Base-by-base conservation (phyloP, 2,329 filamentous ascomycete species). In the Hypoxylon rubiginosum region DNA sequence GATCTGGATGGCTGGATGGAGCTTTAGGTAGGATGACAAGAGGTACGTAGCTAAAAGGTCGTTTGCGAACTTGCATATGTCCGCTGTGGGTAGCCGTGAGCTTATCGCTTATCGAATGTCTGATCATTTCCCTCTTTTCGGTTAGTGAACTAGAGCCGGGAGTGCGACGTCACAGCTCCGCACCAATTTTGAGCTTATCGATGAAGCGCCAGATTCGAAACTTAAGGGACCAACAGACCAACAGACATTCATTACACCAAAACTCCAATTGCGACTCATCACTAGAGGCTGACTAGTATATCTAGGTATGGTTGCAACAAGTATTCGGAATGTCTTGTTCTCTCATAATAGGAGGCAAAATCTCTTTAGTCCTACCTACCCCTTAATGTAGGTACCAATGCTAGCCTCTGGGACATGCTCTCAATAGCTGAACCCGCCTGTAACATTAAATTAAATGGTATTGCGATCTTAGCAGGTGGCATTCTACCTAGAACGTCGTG, bases 111-210 rank as follows among this genome's bases (percentile, higher is more conserved):
- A 66, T 30, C 34, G 59, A 24, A 11, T 34, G 59, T 60, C 45
- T 13, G 50, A 57, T 59, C 58, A 64, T 57, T 30, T 28, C 45
- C 48, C 15, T 39, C 17, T 17, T 24, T 55, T 46, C 32, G 36
- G 36, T 41, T 43, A 51, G 17, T 13, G n/a, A 28, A 13, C 39
- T 26, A 30, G 24, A 15, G 17, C 11, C 39, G 50, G 39, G 28
- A 45, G 43, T 58, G 34, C 67, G 61, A 69, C 67, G 67, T 69
- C 67, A 69, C 64, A 64, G 56, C 51, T 61, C 64, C 41, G 26
- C 19, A 54, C 6, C 48, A 30, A n/a, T 21, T 13, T 21, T 30
- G 24, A 45, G 17, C 57, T 64, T 64, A 65, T 64, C 62, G 56
- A 64, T 65, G 13, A 39, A 39, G 34, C 34, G 34, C n/a, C 34